These are phyloP conservation scores for Echinochloa phyllopogon DNA, from an alignment of 176 grass and related monocot species.

Conservation along the genomic window DNA sequence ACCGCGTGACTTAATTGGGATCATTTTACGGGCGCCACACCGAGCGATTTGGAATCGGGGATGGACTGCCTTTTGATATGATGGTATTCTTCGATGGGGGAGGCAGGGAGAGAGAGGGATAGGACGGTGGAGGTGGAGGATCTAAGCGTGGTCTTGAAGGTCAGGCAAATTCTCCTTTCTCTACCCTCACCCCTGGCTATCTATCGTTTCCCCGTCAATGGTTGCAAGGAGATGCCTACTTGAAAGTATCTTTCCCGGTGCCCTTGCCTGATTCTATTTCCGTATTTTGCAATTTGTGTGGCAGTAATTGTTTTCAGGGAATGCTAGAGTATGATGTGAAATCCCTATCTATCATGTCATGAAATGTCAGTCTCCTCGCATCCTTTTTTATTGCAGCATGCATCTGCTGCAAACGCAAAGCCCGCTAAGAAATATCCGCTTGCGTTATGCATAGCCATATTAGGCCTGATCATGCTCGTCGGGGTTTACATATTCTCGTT, in stretches of 20 bases:
- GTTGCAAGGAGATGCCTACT: background rate
- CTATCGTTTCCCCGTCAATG: background rate
- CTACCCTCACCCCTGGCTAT: background rate
- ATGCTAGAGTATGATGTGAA: background rate
- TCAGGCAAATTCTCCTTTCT: background rate
- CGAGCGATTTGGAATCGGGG: conserved; percentile 7
- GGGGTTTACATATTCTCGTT: conserved; percentile 77
- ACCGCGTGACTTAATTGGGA: no score
- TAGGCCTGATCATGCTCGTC: conserved; percentile 69
- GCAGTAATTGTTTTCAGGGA: background rate
- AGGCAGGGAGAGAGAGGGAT: conserved; percentile 37
- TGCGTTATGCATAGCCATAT: conserved; percentile 61
- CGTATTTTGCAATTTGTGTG: background rate
- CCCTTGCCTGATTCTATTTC: background rate
- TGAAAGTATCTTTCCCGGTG: background rate
- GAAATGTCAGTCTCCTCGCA: background rate
- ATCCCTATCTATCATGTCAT: background rate
- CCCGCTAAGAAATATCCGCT: conserved; percentile 71
- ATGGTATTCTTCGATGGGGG: conserved; percentile 30
- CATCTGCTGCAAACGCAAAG: conserved; percentile 41
- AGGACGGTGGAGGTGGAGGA: conserved; percentile 27
- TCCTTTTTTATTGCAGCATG: conserved; percentile 51
- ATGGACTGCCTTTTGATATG: conserved; percentile 23
- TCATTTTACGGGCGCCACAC: no score
- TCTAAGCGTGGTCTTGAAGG: conserved; percentile 24